Base-by-base conservation (phyloP, 2,329 filamentous ascomycete genomes). In the Talaromyces albobiverticillius region DNA sequence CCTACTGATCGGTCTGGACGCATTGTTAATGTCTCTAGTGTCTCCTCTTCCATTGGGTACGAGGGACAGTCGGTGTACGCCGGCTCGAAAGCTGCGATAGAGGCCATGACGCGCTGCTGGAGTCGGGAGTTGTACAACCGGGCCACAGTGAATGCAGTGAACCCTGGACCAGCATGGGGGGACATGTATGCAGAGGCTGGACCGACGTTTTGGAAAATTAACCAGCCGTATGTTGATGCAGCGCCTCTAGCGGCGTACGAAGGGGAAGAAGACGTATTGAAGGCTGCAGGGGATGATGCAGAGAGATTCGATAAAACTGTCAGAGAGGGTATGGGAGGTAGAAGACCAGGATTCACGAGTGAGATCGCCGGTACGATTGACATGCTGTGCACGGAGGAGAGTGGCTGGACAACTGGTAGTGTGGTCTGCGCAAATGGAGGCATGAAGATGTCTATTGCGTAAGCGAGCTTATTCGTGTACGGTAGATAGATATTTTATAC, bases 401-500 rank as follows among this genome's bases (percentile, higher is more conserved):
- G 82, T 16, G 81, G 77, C 7, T 93, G 88, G 88, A 86, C 84
- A 64, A 94, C 89, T 0, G 89, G 89, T 1, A 87, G 86, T 69
- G 86, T 91, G 22, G 82, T 94, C 3, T 89, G 85, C 72, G 88
- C 88, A 6, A 93, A 93, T 67, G 89, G 89, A 1, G 89, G 89
- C 7, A 84, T 89, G 53, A 55, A 55, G 23, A 55, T 55, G 53
- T 51, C 53, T 42, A 55, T 55, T 43, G 53, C 53, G 16, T 55
- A 55, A 31, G 13, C 8, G n/a, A 2, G 8, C 9, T 22, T 40
- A 20, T 20, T 10, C 13, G 6, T 6, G 3, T 34, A 29, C 5
- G 26, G 26, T 47, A 47, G 31, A 29, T 29, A 29, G 5, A 49
- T 32, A 48, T 48, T 36, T 25, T 38, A 11, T 23, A 32, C 45